Evolutionary conservation across 2,329 filamentous ascomycete species (phyloP).

Genomic region (Botrytis galanthina): DNA sequence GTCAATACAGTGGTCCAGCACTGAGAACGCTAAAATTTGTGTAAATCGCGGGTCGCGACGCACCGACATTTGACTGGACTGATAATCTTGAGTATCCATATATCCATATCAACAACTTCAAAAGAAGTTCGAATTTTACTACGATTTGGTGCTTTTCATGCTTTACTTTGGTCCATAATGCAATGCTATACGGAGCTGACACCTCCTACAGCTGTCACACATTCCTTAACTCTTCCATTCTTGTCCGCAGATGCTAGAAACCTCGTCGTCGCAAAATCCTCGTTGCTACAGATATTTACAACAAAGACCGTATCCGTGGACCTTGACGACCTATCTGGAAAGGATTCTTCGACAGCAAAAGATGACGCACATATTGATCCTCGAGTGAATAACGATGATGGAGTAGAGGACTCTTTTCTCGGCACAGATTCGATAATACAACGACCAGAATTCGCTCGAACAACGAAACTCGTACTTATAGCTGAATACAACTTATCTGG

Average conservation of each 20-base stretch:
- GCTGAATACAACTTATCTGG: conserved; percentile 82
- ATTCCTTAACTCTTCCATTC: conserved; percentile 79
- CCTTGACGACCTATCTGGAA: conserved; percentile 40
- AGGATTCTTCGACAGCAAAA: conserved; percentile 38
- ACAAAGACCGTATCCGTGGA: conserved; percentile 66
- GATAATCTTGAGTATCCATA: background rate
- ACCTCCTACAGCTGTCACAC: conserved; percentile 89
- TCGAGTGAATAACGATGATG: conserved; percentile 55
- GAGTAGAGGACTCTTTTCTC: conserved; percentile 64
- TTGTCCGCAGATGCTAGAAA: conserved; percentile 74
- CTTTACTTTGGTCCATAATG: conserved; percentile 53
- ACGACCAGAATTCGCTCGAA: conserved; percentile 61
- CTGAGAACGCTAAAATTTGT: conserved; percentile 9
- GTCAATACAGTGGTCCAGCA: background rate
- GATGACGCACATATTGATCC: conserved; percentile 50
- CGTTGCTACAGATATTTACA: conserved; percentile 86
- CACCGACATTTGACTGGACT: conserved; percentile 2
- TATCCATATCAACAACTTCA: conserved; percentile 1
- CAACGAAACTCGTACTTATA: conserved; percentile 78
- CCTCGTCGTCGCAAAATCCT: conserved; percentile 87
- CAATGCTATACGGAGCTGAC: conserved; percentile 97
- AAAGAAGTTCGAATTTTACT: conserved; percentile 7
- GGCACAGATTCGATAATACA: conserved; percentile 60
- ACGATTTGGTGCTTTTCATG: conserved; percentile 22
- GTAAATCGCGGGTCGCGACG: conserved; percentile 14